Evolutionary conservation across 1,139 yeast species (phyloP), one percentile per base, ranked within the genome.

Genomic region (Candida neerlandica): DNA sequence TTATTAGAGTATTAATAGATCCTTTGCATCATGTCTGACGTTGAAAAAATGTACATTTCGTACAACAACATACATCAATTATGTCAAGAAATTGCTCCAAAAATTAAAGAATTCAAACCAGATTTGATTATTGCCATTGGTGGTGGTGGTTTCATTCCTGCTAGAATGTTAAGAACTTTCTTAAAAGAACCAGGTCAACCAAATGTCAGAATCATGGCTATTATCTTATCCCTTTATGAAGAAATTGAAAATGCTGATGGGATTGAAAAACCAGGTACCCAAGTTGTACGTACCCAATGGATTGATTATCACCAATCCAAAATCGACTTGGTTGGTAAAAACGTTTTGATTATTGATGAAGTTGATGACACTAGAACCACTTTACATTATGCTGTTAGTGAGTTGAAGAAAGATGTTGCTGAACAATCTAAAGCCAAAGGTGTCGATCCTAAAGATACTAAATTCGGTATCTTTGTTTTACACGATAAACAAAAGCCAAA

Each of bases 291-390:
- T 71, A 89, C 96, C 46, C 98, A 92, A 72, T 92, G 98, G 98
- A 82, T 92, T 50, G 97, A 92, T 69, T 91, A 90, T 70, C 75
- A 80, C 62, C 86, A 84, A 64, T 80, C 85, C 46, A 66, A 71
- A 67, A 61, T 81, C 45, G 84, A 84, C 53, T 78, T 89, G 58
- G 86, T 89, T 46, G 96, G 96, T 58, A 90, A 89, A 70, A 86
- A 82, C 63, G 77, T 90, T 35, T 74, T 90, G 64, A 88, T 91
- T 62, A 94, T 91, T 53, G 97, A 91, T 65, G 97, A 91, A 69
- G 97, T 91, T 44, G 97, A 91, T 68, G 97, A 91, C 66, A 90
- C 97, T 46, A 85, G 97, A 78, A 91, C 97, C 53, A 91, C 97
- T 18, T 79, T 91, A 58, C 96, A 90, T 71, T 92, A 91, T 63